phyloP scores from a whole-genome alignment of 768 basidiomycete species.

The Chlorophyllum brunneum region DNA sequence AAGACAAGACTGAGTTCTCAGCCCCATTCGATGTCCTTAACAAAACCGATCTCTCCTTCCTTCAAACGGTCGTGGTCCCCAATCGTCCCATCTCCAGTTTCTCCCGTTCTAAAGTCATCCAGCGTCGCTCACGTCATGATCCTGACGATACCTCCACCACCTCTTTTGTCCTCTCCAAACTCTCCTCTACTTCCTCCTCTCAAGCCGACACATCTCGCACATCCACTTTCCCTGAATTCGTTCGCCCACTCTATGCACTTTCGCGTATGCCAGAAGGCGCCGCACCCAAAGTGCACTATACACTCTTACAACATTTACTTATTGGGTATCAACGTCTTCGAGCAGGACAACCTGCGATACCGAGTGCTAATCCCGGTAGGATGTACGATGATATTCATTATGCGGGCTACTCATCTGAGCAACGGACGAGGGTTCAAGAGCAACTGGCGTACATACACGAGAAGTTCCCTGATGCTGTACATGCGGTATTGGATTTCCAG shows the following conservation, averaged over 20 bases:
- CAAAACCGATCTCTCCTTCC: conserved; percentile 5
- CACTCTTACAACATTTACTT: conserved; percentile 5
- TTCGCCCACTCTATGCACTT: conserved; percentile 1
- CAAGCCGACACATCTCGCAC: neutral
- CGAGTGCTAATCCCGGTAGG: neutral
- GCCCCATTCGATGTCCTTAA: conserved; percentile 8
- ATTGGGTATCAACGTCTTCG: conserved; percentile 6
- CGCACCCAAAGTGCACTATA: neutral
- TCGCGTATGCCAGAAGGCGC: neutral
- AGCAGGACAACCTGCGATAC: conserved; percentile 7
- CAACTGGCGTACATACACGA: conserved; percentile 44
- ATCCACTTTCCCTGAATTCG: neutral
- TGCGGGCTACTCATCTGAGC: neutral
- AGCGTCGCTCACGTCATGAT: neutral
- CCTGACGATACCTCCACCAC: neutral
- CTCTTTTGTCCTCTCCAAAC: neutral
- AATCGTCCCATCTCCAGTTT: neutral
- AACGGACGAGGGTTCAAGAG: neutral
- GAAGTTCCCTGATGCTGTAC: conserved; percentile 46
- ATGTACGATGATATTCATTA: neutral
- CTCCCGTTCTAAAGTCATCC: neutral
- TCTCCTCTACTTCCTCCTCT: neutral
- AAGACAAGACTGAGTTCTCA: neutral
- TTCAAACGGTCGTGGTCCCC: neutral
- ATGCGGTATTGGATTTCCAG: conserved; percentile 31